These are phyloP conservation scores for Rhodotorula diobovata DNA, from an alignment of 768 basidiomycete species.

Conservation along the genomic window DNA sequence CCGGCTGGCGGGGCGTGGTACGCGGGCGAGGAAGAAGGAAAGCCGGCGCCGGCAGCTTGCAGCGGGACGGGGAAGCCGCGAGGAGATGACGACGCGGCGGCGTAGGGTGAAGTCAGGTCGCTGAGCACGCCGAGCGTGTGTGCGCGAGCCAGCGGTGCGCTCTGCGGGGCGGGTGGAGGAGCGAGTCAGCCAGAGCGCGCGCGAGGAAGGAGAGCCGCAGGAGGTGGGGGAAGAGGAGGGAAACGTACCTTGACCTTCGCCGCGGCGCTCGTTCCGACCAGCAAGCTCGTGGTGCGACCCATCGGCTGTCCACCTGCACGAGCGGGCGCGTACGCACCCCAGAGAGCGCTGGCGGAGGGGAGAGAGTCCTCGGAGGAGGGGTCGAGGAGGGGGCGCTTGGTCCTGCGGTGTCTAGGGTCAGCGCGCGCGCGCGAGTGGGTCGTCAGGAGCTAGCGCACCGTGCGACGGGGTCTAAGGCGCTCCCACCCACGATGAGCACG, in stretches of 20 bases:
- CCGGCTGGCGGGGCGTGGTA: too few relatives aligned
- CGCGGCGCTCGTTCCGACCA: neutral
- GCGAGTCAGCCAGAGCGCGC: neutral
- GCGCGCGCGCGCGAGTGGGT: neutral
- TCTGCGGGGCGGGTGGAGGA: neutral
- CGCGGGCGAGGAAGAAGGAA: neutral
- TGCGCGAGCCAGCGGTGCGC: neutral
- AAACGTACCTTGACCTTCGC: neutral
- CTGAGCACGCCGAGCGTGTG: neutral
- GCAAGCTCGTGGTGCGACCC: slow-evolving; percentile 14
- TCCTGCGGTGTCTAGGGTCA: neutral
- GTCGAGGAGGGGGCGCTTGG: neutral
- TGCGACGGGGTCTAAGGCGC: neutral
- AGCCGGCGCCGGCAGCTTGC: too few relatives aligned
- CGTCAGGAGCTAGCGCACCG: neutral
- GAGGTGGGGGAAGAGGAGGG: neutral
- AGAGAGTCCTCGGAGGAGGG: slow-evolving; percentile 18
- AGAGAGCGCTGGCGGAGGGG: neutral
- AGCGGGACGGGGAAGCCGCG: neutral
- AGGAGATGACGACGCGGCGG: neutral
- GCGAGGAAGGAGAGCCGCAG: too few relatives aligned
- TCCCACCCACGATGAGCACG: neutral
- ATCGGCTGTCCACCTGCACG: neutral
- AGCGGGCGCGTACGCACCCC: neutral
- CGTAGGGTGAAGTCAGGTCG: neutral